Evolutionary conservation across 768 basidiomycete genomes (phyloP).

Genomic region (Phanerochaete sordida): DNA sequence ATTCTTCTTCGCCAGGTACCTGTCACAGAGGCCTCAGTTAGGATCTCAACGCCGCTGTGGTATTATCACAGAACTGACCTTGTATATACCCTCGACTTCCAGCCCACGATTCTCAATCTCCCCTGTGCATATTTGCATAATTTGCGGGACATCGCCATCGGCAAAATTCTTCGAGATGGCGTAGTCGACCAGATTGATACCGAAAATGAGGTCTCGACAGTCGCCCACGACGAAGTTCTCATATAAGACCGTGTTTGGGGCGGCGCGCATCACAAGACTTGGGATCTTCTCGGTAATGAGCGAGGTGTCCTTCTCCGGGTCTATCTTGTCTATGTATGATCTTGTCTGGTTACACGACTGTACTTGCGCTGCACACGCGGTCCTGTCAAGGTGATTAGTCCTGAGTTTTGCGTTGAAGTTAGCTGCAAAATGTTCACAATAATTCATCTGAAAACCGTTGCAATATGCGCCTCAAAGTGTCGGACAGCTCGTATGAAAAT

Average conservation of each 20-base stretch:
- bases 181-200: conserved; percentile 84
- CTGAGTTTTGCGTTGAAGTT: background rate
- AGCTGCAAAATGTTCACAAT: conserved; percentile 44
- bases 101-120: conserved; percentile 81
- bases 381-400: conserved; percentile 37
- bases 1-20: conserved; percentile 83
- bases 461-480: conserved; percentile 57
- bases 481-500: conserved; percentile 72
- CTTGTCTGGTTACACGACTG: conserved; percentile 68
- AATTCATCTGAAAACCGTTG: conserved; percentile 78
- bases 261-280: conserved; percentile 58
- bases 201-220: conserved; percentile 87
- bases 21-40: conserved; percentile 24
- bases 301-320: conserved; percentile 65
- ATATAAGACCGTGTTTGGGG: conserved; percentile 72
- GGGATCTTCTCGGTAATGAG: conserved; percentile 54
- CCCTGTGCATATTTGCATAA: conserved; percentile 74
- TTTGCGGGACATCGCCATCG: conserved; percentile 76
- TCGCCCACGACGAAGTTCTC: conserved; percentile 77
- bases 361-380: conserved; percentile 72
- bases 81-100: conserved; percentile 77
- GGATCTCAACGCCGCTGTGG: too few species aligned
- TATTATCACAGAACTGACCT: conserved; percentile 54
- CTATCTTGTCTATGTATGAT: conserved; percentile 59
- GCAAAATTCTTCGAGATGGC: conserved; percentile 72